Evolutionary conservation across 129 eudicot genomes (phyloP).

Genomic region (Daucus carota): DH1_v3.0 NC_030386.2:37804001-37804500

Average conservation of each 20-base stretch:
- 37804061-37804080: background rate
- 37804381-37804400: conserved; percentile 25
- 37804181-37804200: background rate
- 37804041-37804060: background rate
- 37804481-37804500: background rate
- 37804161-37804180: background rate
- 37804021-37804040: background rate
- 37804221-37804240: background rate
- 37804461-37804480: background rate
- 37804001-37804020: background rate
- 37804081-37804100: background rate
- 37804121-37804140: background rate
- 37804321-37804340: background rate
- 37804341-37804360: conserved; percentile 23
- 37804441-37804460: background rate
- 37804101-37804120: background rate
- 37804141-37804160: background rate
- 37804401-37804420: conserved; percentile 31
- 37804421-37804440: conserved; percentile 60
- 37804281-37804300: background rate
- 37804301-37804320: conserved; percentile 1
- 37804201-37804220: background rate
- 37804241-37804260: background rate
- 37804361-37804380: conserved; percentile 13
- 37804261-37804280: background rate